phyloP scores from a whole-genome alignment of 805 yeast genomes.

The Candida maltosa region DNA sequence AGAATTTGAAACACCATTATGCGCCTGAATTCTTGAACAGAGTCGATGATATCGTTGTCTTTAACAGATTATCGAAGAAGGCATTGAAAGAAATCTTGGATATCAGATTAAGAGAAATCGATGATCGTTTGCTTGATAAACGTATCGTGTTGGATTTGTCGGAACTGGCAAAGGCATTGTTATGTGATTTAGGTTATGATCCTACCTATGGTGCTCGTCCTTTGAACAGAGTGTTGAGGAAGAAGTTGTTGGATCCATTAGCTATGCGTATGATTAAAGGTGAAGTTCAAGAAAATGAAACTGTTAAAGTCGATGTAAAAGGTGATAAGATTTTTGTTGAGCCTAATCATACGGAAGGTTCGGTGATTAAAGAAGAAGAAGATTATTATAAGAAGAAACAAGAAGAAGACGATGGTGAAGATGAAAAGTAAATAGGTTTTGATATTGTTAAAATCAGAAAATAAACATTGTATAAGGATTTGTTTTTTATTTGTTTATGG shows the following conservation, averaged over 20 bases:
- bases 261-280: constrained; percentile 80
- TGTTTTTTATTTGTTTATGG: not conserved
- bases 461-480: constrained; percentile 2
- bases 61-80: constrained; percentile 79
- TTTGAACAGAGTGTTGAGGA: constrained; percentile 83
- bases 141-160: constrained; percentile 60
- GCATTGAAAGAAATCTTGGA: constrained; percentile 81
- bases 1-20: constrained; percentile 66
- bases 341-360: constrained; percentile 29
- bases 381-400: not conserved
- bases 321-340: constrained; percentile 22
- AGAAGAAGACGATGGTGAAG: too few species aligned
- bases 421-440: constrained; percentile 1
- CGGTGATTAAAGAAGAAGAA: constrained; percentile 4
- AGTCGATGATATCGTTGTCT: constrained; percentile 88
- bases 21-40: constrained; percentile 96
- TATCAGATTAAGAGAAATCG: constrained; percentile 77
- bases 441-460: constrained; percentile 1
- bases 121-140: constrained; percentile 72
- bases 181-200: constrained; percentile 86
- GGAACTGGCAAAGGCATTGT: constrained; percentile 69
- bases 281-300: constrained; percentile 48
- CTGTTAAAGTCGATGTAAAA: constrained; percentile 24
- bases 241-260: constrained; percentile 81
- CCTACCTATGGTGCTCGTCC: constrained; percentile 95